Base-by-base conservation (phyloP, 257 asterid species). In the Solanum chaucha region DNA sequence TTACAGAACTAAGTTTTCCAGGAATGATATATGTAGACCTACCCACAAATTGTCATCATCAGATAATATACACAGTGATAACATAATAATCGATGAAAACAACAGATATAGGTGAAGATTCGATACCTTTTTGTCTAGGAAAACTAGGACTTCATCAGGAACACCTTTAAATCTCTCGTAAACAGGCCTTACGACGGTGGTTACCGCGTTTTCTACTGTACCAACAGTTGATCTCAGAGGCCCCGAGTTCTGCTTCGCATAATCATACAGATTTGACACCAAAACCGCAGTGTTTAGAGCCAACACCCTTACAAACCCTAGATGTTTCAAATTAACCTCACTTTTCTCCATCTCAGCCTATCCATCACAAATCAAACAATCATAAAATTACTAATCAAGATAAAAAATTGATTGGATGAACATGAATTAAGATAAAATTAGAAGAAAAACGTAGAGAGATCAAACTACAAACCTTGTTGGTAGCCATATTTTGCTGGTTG, bases 221-320 rank as follows among this genome's bases (percentile, higher is more conserved):
- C 72, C 92, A 10, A 95, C 80, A 22, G 93, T 85, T 82, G 98
- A 89, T 93, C 92, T 96, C 38, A 95, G 90, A 38, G 98, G 78
- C 58, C 98, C 98, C 9, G 95, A 92, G 65, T 91, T 96, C 48
- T 90, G 91, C 90, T 94, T 96, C 14, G 94, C 97, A 86, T 82
- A 92, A 10, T 58, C 94, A 90, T 93, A 96, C 72, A 96, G 89
- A 89, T 89, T 83, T 36, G 94, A 88, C 22, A 91, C 88, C 87
- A 91, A 48, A 24, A 92, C 93, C 41, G 86, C 93, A 44, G 95
- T 91, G 93, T 92, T 92, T 15, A 93, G 22, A 9, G 96, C 90
- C 74, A 93, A 58, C 75, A 86, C 71, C 86, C 93, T 91, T 86
- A 91, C 94, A 34, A 94, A 93, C 3, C 94, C 91, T 48, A 96